Percentiles rank a stretch among this genome's conserved stretches.
phyloP scores from a whole-genome alignment of 2,329 filamentous ascomycete genomes.

The Diaporthe vexans region DNA sequence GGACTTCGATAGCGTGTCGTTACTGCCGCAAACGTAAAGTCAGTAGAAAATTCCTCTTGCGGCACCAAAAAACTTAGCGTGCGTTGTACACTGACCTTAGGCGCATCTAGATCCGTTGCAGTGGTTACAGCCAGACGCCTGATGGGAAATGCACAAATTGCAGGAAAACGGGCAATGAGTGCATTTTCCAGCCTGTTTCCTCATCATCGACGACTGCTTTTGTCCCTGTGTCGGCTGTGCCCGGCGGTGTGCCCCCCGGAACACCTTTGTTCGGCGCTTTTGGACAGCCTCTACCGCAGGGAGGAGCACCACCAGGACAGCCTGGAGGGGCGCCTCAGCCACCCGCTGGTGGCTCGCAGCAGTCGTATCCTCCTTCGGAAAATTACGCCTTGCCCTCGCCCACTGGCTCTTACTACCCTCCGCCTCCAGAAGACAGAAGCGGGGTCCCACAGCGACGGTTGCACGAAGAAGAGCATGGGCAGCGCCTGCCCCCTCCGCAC shows the following conservation, averaged over 20 bases:
- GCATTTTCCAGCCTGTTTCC: conserved; percentile 72
- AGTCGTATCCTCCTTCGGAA: conserved; percentile 36
- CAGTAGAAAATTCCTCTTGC: conserved; percentile 34
- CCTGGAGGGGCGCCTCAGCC: conserved; percentile 38
- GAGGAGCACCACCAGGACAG: conserved; percentile 36
- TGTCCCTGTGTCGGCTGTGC: conserved; percentile 70
- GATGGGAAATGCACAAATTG: conserved; percentile 74
- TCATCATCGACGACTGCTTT: conserved; percentile 70
- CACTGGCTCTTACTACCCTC: conserved; percentile 51
- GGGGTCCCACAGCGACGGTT: conserved; percentile 54
- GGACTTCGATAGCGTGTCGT: conserved; percentile 72
- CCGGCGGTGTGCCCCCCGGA: conserved; percentile 70
- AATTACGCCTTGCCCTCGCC: conserved; percentile 51
- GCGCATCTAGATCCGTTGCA: conserved; percentile 68
- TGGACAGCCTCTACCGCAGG: conserved; percentile 64
- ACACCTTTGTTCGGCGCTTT: conserved; percentile 71
- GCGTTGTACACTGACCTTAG: conserved; percentile 12
- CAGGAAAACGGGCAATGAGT: conserved; percentile 73
- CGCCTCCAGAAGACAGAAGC: conserved; percentile 54
- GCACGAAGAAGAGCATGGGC: conserved; percentile 57
- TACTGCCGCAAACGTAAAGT: conserved; percentile 75
- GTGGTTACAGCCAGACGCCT: conserved; percentile 70
- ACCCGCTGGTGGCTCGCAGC: conserved; percentile 41
- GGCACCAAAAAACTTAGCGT: conserved; percentile 19
- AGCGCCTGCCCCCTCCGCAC: conserved; percentile 60